Evolutionary conservation across 2,329 filamentous ascomycete species (phyloP).

Genomic region (Pyricularia sp.): DNA sequence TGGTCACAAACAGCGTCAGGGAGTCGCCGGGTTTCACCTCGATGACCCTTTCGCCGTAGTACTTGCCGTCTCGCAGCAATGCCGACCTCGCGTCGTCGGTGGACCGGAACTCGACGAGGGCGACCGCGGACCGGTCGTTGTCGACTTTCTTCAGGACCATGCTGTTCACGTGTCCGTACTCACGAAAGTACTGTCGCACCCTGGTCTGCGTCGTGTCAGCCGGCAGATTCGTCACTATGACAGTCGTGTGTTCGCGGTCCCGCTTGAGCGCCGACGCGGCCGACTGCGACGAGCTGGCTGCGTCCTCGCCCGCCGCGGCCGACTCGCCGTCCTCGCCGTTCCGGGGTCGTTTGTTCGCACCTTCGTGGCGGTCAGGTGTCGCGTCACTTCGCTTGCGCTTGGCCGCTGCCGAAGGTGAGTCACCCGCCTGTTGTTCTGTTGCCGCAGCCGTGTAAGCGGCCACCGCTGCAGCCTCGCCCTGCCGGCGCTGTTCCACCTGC

Average conservation of each 20-base stretch:
- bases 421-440: constrained; percentile 16
- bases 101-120: constrained; percentile 76
- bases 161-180: constrained; percentile 77
- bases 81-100: constrained; percentile 75
- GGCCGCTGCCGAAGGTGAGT: constrained; percentile 27
- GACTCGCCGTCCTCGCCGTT: constrained; percentile 26
- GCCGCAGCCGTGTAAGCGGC: constrained; percentile 39
- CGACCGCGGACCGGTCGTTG: constrained; percentile 52
- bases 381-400: constrained; percentile 74
- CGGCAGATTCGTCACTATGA: constrained; percentile 74
- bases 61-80: constrained; percentile 71
- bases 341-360: constrained; percentile 58
- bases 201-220: constrained; percentile 58
- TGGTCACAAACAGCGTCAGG: constrained; percentile 81
- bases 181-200: constrained; percentile 82
- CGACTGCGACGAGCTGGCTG: constrained; percentile 8
- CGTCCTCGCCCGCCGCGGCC: constrained; percentile 14
- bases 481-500: constrained; percentile 52
- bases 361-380: constrained; percentile 35
- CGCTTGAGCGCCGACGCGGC: constrained; percentile 47
- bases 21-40: constrained; percentile 65
- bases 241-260: constrained; percentile 82
- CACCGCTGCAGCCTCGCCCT: constrained; percentile 52
- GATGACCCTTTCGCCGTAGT: constrained; percentile 64
- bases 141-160: constrained; percentile 58